Evolutionary conservation across 2,329 filamentous ascomycete species (phyloP), one percentile per base, ranked within the genome.

Genomic region (Cryphonectria carpinicola): DNA sequence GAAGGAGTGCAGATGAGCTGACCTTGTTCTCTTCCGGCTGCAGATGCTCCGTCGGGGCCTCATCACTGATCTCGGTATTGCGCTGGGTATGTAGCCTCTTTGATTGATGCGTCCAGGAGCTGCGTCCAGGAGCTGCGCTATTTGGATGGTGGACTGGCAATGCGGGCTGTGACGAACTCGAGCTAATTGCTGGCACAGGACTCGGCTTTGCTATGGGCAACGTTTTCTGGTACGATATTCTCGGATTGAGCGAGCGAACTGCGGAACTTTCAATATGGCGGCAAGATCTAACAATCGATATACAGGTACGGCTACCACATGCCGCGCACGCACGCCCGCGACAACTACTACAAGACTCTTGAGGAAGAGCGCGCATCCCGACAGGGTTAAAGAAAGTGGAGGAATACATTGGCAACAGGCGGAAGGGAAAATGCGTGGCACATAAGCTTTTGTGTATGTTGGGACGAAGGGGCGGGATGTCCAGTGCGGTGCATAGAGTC

Each of bases 11-110:
- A 58, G 63, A 70, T 75, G 72, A 75, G 78, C 81, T 81, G 80
- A 82, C 80, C 74, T 74, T 72, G 73, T 63, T 67, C 64, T 62
- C 39, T 64, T 67, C 56, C 39, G 58, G 66, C 22, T 69, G 22
- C 76, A 89, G 87, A 89, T 89, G 85, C 85, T 89, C 80, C 86
- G 86, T 81, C 84, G 86, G 80, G 83, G 83, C 79, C 85, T 89
- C 79, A 82, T 89, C 77, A 79, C 85, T 74, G 87, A 89, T 78
- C 82, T 89, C 72, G 77, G 81, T 70, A 84, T 89, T 78, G 86
- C 82, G 74, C 82, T 89, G 71, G 86, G 87, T 89, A 83, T 73
- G 86, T 82, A 67, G 52, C 49, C 14, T 67, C 17, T 22, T 17
- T n/a, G 41, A 11, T 35, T 28, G n/a, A 25, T 35, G 58, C 56